phyloP scores from a whole-genome alignment of 2,329 filamentous ascomycete genomes.

The Monilinia fructigena region DNA sequence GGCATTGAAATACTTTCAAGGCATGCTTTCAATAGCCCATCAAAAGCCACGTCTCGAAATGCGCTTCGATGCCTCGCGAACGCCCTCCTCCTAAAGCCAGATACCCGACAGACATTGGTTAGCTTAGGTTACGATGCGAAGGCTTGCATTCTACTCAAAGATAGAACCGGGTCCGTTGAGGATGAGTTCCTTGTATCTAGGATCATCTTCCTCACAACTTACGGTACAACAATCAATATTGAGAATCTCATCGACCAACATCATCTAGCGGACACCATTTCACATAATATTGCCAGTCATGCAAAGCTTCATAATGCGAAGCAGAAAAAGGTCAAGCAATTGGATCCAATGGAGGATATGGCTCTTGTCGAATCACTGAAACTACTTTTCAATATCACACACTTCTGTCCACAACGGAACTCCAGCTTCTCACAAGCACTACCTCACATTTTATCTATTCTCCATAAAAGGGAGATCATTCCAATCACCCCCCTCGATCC shows the following conservation, averaged over 20 bases:
- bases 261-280: slow-evolving; percentile 65
- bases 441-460: slow-evolving; percentile 66
- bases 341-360: slow-evolving; percentile 68
- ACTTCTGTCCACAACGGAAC: slow-evolving; percentile 64
- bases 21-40: slow-evolving; percentile 70
- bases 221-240: slow-evolving; percentile 69
- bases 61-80: slow-evolving; percentile 84
- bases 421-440: slow-evolving; percentile 66
- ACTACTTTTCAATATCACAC: slow-evolving; percentile 83
- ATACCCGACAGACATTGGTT: slow-evolving; percentile 70
- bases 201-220: slow-evolving; percentile 77
- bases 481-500: slow-evolving; percentile 67
- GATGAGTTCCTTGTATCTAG: slow-evolving; percentile 84
- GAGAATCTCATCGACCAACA: slow-evolving; percentile 63
- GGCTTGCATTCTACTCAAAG: slow-evolving; percentile 69
- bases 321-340: slow-evolving; percentile 34
- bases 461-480: slow-evolving; percentile 59
- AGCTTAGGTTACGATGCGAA: slow-evolving; percentile 66
- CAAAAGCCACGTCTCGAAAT: slow-evolving; percentile 64
- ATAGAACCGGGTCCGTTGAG: slow-evolving; percentile 61
- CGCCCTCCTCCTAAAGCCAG: slow-evolving; percentile 67
- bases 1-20: slow-evolving; percentile 70
- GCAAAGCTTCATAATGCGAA: slow-evolving; percentile 51
- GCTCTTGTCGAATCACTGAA: slow-evolving; percentile 83
- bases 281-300: slow-evolving; percentile 69